Evolutionary conservation across 805 yeast species (phyloP).

Genomic region (Sugiyamaella mastotermitis): DNA sequence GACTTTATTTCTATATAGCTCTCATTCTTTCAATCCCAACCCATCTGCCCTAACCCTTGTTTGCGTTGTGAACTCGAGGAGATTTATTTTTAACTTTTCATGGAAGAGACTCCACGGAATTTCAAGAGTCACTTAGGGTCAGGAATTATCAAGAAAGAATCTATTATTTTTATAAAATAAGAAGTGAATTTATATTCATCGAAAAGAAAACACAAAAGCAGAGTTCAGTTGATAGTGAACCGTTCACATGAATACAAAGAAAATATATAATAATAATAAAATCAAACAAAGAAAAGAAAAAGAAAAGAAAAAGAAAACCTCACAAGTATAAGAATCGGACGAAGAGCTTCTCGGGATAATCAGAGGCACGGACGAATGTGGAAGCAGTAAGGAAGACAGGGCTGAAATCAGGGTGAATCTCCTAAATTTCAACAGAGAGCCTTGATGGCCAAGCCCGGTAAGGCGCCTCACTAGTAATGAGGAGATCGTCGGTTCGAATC

Average conservation of each 20-base stretch:
- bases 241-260: too few relatives aligned
- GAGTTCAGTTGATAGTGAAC: too few relatives aligned
- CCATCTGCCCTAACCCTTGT: too few relatives aligned
- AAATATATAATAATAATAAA: too few relatives aligned
- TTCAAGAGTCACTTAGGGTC: too few relatives aligned
- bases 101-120: too few relatives aligned
- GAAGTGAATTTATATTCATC: background rate
- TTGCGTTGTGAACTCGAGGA: too few relatives aligned
- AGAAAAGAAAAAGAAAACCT: slow-evolving; percentile 8
- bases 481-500: slow-evolving; percentile 78
- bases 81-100: too few relatives aligned
- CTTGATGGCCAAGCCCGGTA: slow-evolving; percentile 67
- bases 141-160: background rate
- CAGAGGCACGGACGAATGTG: background rate
- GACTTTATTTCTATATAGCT: too few relatives aligned
- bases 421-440: slow-evolving; percentile 22
- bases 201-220: background rate
- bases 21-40: too few relatives aligned
- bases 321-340: background rate
- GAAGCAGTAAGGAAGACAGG: too few relatives aligned
- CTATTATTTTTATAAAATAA: background rate
- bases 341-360: background rate
- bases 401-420: background rate
- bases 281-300: too few relatives aligned
- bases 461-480: slow-evolving; percentile 89